Conservation (phyloP, 2,329 filamentous ascomycete genomes). For the Nemania sp. region DNA sequence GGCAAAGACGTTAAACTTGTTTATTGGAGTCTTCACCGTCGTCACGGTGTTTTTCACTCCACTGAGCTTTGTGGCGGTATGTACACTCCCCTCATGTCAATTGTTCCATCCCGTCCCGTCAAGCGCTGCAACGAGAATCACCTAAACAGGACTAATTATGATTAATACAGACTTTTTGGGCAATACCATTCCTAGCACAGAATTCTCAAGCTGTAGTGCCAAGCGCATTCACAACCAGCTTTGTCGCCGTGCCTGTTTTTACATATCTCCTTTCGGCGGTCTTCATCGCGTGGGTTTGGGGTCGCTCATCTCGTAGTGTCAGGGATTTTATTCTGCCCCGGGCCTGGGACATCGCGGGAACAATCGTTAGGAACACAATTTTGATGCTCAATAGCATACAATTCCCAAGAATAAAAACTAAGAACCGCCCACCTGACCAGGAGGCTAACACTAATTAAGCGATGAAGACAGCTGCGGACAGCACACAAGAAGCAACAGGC, state of each 20-base stretch:
- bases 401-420: no score
- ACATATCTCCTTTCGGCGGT: constrained; percentile 17
- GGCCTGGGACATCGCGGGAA: no score
- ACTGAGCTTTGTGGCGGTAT: constrained; percentile 21
- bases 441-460: no score
- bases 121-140: no score
- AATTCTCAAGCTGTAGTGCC: constrained; percentile 2
- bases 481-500: no score
- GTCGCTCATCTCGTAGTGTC: constrained; percentile 3
- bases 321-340: neutral
- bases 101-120: no score
- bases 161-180: constrained; percentile 10
- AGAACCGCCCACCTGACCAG: no score
- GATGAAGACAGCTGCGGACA: no score
- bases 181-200: constrained; percentile 14
- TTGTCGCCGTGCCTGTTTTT: constrained; percentile 15
- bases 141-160: neutral
- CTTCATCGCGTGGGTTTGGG: constrained; percentile 15
- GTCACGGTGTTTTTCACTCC: constrained; percentile 26
- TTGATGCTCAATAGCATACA: no score
- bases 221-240: constrained; percentile 18
- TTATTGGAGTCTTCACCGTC: constrained; percentile 21
- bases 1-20: constrained; percentile 23
- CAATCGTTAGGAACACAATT: no score
- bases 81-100: neutral